Evolutionary conservation across 129 eudicot species (phyloP), one percentile per base, ranked within the genome.

Genomic region (Gnaphalium uliginosum): DNA sequence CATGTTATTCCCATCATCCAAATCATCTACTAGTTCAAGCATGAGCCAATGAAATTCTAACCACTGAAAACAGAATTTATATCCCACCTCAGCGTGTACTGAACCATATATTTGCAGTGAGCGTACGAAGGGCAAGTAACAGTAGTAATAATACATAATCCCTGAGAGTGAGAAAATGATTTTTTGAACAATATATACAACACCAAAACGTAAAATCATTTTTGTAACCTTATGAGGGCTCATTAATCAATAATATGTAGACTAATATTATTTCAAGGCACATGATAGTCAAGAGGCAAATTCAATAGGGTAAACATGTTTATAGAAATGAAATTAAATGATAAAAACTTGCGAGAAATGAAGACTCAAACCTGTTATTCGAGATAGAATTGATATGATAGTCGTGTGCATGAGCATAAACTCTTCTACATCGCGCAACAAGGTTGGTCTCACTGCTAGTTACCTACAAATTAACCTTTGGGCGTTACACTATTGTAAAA

Each of bases 401-500:
- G 78, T 94, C 99, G 86, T 94, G 99, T 29, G 99, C 99, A 89
- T 94, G 97, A 57, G 98, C 98, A 84, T 94, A 94, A 60, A 94
- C 96, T 81, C 98, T 90, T 75, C 98, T 87, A 79, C 99, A 94
- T 81, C 96, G 83, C 62, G 99, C 96, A 78, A 87, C 81, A 60
- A 88, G 97, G 87, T 87, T 94, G 66, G 97, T 90, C 82, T 94
- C 99, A 17, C 84, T 83, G 88, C 92, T 85, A 46, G 99, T 87
- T 73, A 94, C 97, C 99, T 94, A 70, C 79, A 76, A 58, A 11
- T 67, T 37, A 10, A 79, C 58, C 76, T 17, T 73, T 50, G 63
- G 53, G 58, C 48, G 84, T 80, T 62, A 74, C 32, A 61, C 24
- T 11, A 27, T 11, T 61, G 54, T 71, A 65, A 18, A 56, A 46